These are phyloP conservation scores for Amanita jacksonii DNA, from an alignment of 768 basidiomycete genomes.

Conservation along the genomic window DNA sequence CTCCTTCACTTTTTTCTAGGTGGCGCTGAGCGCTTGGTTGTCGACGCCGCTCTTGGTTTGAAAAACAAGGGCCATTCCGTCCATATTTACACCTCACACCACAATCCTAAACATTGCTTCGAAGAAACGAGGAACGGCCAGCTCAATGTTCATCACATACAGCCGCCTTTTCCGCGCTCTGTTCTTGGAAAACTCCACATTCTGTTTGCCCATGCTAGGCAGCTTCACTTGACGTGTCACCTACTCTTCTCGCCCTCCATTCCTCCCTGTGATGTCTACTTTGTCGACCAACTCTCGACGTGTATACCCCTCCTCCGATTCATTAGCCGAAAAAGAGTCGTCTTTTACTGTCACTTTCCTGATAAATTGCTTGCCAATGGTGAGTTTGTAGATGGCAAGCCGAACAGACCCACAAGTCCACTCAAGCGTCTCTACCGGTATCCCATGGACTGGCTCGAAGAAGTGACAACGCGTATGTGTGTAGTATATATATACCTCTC, in stretches of 20 bases:
- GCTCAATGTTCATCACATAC: slow-evolving; percentile 55
- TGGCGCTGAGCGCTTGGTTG: slow-evolving; percentile 90
- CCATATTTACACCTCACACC: slow-evolving; percentile 88
- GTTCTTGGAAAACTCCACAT: slow-evolving; percentile 79
- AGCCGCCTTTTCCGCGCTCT: slow-evolving; percentile 73
- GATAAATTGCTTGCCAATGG: slow-evolving; percentile 85
- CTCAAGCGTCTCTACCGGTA: slow-evolving; percentile 73
- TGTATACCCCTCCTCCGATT: slow-evolving; percentile 76
- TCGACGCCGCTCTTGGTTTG: slow-evolving; percentile 88
- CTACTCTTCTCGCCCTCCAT: slow-evolving; percentile 45
- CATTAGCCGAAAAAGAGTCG: slow-evolving; percentile 64
- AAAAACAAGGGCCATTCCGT: slow-evolving; percentile 79
- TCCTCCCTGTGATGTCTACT: slow-evolving; percentile 69
- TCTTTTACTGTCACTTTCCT: slow-evolving; percentile 98
- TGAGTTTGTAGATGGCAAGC: slow-evolving; percentile 47
- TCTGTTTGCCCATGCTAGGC: slow-evolving; percentile 79
- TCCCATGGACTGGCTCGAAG: slow-evolving; percentile 89
- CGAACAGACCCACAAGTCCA: slow-evolving; percentile 27
- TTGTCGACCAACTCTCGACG: slow-evolving; percentile 93
- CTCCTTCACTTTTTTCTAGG: slow-evolving; percentile 36
- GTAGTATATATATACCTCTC: neutral
- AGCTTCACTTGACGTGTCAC: slow-evolving; percentile 68
- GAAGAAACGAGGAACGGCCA: slow-evolving; percentile 88
- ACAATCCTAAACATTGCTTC: slow-evolving; percentile 82
- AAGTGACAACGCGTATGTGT: slow-evolving; percentile 73